Evolutionary conservation across 116 monocot genomes (phyloP).

Genomic region (Cymodocea nodosa): DNA sequence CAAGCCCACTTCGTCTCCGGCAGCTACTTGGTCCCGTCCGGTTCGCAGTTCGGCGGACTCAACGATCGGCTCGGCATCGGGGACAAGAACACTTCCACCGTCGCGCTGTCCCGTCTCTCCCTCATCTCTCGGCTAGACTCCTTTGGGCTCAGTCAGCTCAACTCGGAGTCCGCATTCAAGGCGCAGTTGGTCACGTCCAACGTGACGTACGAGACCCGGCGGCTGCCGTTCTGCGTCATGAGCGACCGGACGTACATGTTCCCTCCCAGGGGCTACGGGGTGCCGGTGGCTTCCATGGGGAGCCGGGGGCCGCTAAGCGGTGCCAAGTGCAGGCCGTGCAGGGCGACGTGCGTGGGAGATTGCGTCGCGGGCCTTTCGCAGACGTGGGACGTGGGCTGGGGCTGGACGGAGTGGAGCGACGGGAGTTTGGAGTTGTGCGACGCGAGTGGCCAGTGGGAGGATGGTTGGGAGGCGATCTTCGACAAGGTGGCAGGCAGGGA

Average conservation of each 20-base stretch:
- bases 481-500: conserved; percentile 40
- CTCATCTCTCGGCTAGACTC: conserved; percentile 42
- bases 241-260: conserved; percentile 57
- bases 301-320: conserved; percentile 69
- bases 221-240: conserved; percentile 64
- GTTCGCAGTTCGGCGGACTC: conserved; percentile 63
- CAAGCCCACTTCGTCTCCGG: conserved; percentile 14
- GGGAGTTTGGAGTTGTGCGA: conserved; percentile 50
- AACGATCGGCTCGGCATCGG: conserved; percentile 85
- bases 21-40: conserved; percentile 51
- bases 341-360: conserved; percentile 26
- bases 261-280: conserved; percentile 41
- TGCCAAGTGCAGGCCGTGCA: conserved; percentile 77
- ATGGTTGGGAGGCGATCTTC: conserved; percentile 56
- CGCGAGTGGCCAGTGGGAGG: conserved; percentile 43
- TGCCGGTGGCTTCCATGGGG: conserved; percentile 58
- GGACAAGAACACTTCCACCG: conserved; percentile 22
- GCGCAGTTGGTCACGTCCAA: conserved; percentile 37
- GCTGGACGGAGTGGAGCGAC: conserved; percentile 59
- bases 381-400: conserved; percentile 24
- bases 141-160: conserved; percentile 30
- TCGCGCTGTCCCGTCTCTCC: conserved; percentile 61
- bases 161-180: conserved; percentile 77
- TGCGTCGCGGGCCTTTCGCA: conserved; percentile 22
- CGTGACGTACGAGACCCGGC: conserved; percentile 1